Evolutionary conservation across 192 early-diverging fungal genomes (phyloP).

Genomic region (Entophlyctis luteolus): DNA sequence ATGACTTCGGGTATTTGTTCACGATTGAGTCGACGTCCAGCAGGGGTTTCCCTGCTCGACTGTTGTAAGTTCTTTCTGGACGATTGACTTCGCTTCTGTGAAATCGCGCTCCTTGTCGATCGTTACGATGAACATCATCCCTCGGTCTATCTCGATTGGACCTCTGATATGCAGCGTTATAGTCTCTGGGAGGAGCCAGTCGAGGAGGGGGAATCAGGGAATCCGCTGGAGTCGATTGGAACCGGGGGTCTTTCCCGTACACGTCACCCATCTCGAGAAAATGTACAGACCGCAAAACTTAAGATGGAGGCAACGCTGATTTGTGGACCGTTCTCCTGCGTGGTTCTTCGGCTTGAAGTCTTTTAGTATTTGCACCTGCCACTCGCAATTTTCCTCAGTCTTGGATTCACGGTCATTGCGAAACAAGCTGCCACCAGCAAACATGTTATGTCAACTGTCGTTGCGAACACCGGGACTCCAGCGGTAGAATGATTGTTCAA

Average conservation of each 20-base stretch:
- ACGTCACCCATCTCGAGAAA: no score
- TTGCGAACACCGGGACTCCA: no score
- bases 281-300: no score
- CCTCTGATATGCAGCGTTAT: not conserved
- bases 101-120: not conserved
- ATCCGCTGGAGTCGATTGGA: constrained; percentile 28
- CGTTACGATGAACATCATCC: not conserved
- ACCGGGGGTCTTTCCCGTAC: constrained; percentile 26
- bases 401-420: no score
- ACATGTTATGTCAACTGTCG: no score
- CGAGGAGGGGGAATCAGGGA: constrained; percentile 34
- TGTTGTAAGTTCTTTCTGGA: not conserved
- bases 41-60: not conserved
- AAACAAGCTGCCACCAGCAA: no score
- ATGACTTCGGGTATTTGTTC: not conserved
- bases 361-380: no score
- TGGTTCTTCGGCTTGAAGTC: no score
- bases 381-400: no score
- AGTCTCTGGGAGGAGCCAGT: constrained; percentile 13
- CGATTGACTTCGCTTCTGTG: not conserved
- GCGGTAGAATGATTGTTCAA: no score
- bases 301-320: no score
- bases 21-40: not conserved
- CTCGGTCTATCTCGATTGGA: not conserved
- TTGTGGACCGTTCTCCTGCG: no score